These are phyloP conservation scores for Medicago lupulina DNA, from an alignment of 306 rosid genomes.

Conservation along the genomic window DNA sequence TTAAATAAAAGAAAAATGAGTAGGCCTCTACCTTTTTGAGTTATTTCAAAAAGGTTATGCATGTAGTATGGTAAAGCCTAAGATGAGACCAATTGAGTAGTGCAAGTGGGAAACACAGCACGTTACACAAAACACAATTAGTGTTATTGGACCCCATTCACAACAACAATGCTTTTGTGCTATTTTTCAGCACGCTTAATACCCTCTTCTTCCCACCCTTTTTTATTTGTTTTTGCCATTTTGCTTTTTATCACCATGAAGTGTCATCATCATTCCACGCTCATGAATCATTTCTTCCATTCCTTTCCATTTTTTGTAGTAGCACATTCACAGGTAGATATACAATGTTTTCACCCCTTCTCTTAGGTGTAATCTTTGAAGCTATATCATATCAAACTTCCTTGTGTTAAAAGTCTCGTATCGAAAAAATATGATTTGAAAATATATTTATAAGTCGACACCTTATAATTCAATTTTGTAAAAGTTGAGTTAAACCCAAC, in stretches of 20 bases:
- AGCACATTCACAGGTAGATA: slow-evolving; percentile 31
- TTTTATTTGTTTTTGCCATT: slow-evolving; percentile 28
- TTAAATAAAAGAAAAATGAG: slow-evolving; percentile 17
- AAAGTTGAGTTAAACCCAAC: no score
- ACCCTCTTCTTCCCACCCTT: slow-evolving; percentile 6
- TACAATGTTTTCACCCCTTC: slow-evolving; percentile 20
- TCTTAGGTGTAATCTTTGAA: slow-evolving; percentile 21
- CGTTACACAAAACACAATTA: slow-evolving; percentile 64
- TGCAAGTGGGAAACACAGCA: slow-evolving; percentile 64
- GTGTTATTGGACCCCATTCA: slow-evolving; percentile 58
- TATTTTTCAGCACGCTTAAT: slow-evolving; percentile 69
- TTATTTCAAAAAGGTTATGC: neutral
- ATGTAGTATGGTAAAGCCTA: slow-evolving; percentile 33
- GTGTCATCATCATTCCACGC: slow-evolving; percentile 73
- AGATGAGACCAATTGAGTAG: slow-evolving; percentile 57
- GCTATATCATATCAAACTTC: neutral
- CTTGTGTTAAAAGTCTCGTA: neutral
- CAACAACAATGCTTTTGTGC: slow-evolving; percentile 37
- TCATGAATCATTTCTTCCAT: slow-evolving; percentile 73
- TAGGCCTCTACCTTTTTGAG: neutral
- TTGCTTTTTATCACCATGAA: slow-evolving; percentile 55
- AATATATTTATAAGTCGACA: neutral
- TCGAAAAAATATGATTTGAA: neutral
- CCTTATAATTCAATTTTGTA: neutral
- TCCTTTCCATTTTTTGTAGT: slow-evolving; percentile 38